These are phyloP conservation scores for Tetracladium maxilliforme DNA, from an alignment of 2,329 filamentous ascomycete species.

Conservation along the genomic window DNA sequence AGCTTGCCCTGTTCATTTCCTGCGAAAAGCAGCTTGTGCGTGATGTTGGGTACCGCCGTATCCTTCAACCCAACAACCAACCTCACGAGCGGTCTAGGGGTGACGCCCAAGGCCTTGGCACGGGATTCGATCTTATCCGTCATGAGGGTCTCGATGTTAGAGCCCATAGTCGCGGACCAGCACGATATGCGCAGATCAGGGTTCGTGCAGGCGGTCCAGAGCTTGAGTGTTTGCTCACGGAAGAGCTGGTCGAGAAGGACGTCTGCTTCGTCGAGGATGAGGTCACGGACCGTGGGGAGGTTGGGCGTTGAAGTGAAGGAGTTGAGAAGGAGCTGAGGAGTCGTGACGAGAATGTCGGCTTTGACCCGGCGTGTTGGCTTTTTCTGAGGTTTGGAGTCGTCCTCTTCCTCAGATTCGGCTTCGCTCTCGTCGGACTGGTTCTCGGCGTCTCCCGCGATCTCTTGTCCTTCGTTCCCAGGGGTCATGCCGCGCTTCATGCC, in stretches of 20 bases:
- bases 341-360: slow-evolving; percentile 68
- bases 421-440: slow-evolving; percentile 20
- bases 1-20: slow-evolving; percentile 91
- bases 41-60: slow-evolving; percentile 82
- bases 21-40: slow-evolving; percentile 79
- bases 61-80: slow-evolving; percentile 95
- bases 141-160: slow-evolving; percentile 72
- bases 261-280: slow-evolving; percentile 89
- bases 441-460: slow-evolving; percentile 10
- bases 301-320: slow-evolving; percentile 39
- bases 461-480: slow-evolving; percentile 31
- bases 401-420: slow-evolving; percentile 17
- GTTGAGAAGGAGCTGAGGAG: slow-evolving; percentile 65
- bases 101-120: slow-evolving; percentile 20
- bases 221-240: slow-evolving; percentile 68
- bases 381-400: slow-evolving; percentile 15
- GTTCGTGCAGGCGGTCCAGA: slow-evolving; percentile 70
- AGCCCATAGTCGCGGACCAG: slow-evolving; percentile 96
- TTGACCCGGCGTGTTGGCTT: slow-evolving; percentile 33
- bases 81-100: slow-evolving; percentile 48
- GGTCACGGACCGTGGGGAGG: slow-evolving; percentile 52
- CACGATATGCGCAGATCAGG: slow-evolving; percentile 59
- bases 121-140: slow-evolving; percentile 49
- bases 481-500: slow-evolving; percentile 78
- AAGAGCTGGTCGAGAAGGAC: slow-evolving; percentile 87